Evolutionary conservation across 2,329 filamentous ascomycete genomes (phyloP), one percentile per base, ranked within the genome.

Genomic region (Penicillium verrucosum): DNA sequence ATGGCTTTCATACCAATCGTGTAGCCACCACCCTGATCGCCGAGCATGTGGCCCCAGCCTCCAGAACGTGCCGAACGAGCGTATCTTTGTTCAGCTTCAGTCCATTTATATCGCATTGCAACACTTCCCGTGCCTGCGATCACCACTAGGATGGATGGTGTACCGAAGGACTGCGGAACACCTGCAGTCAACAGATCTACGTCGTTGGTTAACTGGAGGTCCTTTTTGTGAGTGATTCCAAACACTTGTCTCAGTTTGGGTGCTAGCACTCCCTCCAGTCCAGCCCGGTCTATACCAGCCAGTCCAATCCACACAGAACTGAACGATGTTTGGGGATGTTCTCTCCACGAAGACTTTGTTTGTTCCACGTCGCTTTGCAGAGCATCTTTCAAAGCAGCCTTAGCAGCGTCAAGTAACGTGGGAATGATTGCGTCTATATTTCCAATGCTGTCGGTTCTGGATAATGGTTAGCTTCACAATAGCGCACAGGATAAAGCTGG

Each of bases 71-170:
- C 69, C 2, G 68, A 67, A 1, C 70, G 69, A 7, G 59, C 41
- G 34, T 72, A 68, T 27, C 47, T 52, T 38, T 45, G 27, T 10
- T 40, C 29, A n/a, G 52, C 44, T 0, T 53, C 50, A 4, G 50
- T 45, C 47, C 63, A 62, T 10, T 57, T 56, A 60, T 74, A 80
- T 18, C 68, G 68, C 68, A 77, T 78, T n/a, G 72, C 73, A 3
- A 79, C 68, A 10, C 75, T 77, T 0, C 77, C 77, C 0, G 77
- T 80, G 0, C 77, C 77, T 11, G 75, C 75, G 5, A 80, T 71
- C 5, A 79, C 60, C 2, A 77, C 73, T 37, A 77, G 60, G 2
- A 62, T 66, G 0, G 70, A 68, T 2, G 47, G 47, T 4, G 48
- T 40, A 4, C 54, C 34, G 54, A 60, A 41, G 55, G 64, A 27